Percentiles rank a stretch among this genome's conserved stretches.
Evolutionary conservation across 495 filamentous ascomycete genomes (phyloP).

Genomic region (Neurospora sp.): DNA sequence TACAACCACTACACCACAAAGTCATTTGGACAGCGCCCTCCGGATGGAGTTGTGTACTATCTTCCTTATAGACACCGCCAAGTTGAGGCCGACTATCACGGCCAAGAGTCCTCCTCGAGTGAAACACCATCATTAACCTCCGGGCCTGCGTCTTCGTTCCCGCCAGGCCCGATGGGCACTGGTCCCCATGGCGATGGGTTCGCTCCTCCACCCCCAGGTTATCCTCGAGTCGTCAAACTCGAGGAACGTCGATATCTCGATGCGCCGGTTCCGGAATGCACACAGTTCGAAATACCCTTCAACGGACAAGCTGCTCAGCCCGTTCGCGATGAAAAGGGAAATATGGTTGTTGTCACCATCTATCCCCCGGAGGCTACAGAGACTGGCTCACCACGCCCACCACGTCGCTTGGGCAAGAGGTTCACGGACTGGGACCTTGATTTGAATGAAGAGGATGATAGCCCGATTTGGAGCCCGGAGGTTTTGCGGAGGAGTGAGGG

Average conservation of each 20-base stretch:
- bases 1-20: background rate
- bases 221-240: conserved; percentile 68
- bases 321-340: conserved; percentile 27
- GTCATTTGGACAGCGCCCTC: background rate
- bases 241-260: conserved; percentile 58
- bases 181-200: conserved; percentile 8
- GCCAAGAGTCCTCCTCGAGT: background rate
- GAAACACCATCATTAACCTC: conserved; percentile 1
- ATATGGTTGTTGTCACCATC: conserved; percentile 35
- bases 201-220: conserved; percentile 25
- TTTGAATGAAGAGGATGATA: background rate
- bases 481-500: background rate
- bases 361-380: conserved; percentile 42
- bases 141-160: conserved; percentile 4
- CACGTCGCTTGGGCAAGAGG: background rate
- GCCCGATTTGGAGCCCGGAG: background rate
- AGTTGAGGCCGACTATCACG: conserved; percentile 2
- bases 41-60: background rate
- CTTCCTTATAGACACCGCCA: background rate
- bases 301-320: conserved; percentile 24
- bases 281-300: conserved; percentile 56
- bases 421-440: background rate
- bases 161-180: conserved; percentile 7
- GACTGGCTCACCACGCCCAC: background rate
- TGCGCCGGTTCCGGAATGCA: conserved; percentile 38